Percentiles rank a stretch among this genome's conserved stretches.
phyloP scores from a whole-genome alignment of 2,329 filamentous ascomycete genomes.

The Ceratocystis diversiconidia region DNA sequence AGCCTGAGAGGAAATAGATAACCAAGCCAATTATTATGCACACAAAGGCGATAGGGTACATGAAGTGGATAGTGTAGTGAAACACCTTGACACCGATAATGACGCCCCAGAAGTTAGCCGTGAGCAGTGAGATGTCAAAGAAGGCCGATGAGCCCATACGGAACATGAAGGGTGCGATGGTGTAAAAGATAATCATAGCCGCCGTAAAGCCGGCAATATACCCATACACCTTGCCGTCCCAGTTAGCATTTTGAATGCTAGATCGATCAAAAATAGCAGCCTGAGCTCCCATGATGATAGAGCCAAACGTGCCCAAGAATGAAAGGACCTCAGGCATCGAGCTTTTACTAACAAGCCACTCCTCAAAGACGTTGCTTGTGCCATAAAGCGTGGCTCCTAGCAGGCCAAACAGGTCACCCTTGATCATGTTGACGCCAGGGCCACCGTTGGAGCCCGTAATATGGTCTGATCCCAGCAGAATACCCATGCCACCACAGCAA shows the following conservation, averaged over 20 bases:
- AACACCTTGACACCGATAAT: constrained; percentile 86
- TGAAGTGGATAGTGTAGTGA: constrained; percentile 62
- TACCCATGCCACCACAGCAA: constrained; percentile 79
- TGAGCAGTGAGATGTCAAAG: constrained; percentile 89
- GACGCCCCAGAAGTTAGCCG: constrained; percentile 93
- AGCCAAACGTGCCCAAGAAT: constrained; percentile 76
- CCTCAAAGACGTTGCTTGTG: constrained; percentile 78
- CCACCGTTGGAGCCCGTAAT: constrained; percentile 61
- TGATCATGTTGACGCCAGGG: constrained; percentile 56
- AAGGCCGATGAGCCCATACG: constrained; percentile 85
- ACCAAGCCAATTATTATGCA: constrained; percentile 76
- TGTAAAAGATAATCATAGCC: constrained; percentile 72
- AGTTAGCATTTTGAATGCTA: constrained; percentile 50
- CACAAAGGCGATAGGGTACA: constrained; percentile 93
- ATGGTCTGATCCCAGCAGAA: constrained; percentile 77
- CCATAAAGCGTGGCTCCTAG: constrained; percentile 86
- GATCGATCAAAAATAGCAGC: constrained; percentile 80
- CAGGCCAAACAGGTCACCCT: constrained; percentile 85
- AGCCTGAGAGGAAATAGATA: constrained; percentile 75
- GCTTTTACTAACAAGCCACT: constrained; percentile 77
- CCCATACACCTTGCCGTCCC: constrained; percentile 55
- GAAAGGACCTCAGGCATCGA: constrained; percentile 89
- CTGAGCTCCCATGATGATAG: constrained; percentile 82
- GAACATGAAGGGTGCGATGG: constrained; percentile 71
- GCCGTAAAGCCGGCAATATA: constrained; percentile 87